These are phyloP conservation scores for Colletotrichum sp. DNA, from an alignment of 2,329 filamentous ascomycete species.

Conservation along the genomic window DNA sequence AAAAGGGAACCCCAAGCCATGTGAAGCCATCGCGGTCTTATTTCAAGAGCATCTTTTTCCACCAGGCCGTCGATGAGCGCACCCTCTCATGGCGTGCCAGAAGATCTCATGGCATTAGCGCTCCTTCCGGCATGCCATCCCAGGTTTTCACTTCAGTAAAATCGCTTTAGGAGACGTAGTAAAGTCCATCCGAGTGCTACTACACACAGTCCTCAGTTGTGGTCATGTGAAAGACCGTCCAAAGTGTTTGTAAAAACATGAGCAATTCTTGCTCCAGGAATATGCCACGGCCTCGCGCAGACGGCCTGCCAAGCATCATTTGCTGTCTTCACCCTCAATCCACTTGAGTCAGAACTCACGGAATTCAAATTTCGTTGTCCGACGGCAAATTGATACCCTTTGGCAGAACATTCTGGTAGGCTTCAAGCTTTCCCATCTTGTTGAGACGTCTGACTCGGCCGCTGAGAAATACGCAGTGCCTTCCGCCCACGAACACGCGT, in stretches of 20 bases:
- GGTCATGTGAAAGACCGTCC: not conserved
- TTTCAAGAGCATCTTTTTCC: not conserved
- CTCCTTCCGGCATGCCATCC: not conserved
- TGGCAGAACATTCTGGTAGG: not conserved
- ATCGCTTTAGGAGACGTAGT: not conserved
- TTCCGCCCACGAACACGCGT: not conserved
- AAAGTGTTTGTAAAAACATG: not conserved
- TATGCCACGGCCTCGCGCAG: not conserved
- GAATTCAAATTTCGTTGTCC: not conserved
- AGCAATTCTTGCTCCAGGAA: not conserved
- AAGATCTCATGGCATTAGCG: not conserved
- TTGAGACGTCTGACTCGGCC: not conserved
- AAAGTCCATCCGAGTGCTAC: not conserved
- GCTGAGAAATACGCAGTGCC: no score
- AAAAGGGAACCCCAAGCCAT: not conserved
- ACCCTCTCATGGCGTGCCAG: not conserved
- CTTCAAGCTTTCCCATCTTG: not conserved
- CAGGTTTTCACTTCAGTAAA: not conserved
- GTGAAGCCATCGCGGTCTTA: not conserved
- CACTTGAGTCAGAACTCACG: not conserved
- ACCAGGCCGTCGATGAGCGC: not conserved
- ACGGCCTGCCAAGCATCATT: not conserved
- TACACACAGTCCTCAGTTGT: not conserved
- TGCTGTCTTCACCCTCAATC: not conserved
- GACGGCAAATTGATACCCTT: not conserved